Evolutionary conservation across 768 basidiomycete genomes (phyloP).

Genomic region (Pisolithus sp.): DNA sequence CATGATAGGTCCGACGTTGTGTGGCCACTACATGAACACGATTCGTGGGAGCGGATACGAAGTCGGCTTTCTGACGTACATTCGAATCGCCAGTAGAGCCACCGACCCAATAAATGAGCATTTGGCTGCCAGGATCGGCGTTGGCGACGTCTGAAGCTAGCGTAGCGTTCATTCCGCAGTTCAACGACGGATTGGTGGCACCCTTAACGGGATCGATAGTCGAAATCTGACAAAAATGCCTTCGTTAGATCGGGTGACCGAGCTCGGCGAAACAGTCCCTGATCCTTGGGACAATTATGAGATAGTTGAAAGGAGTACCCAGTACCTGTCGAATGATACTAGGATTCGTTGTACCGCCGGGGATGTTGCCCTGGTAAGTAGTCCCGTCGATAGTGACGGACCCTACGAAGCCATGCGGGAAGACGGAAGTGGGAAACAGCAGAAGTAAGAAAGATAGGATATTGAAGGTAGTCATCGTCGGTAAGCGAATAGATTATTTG

Average conservation of each 20-base stretch:
- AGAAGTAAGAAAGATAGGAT: conserved; percentile 6
- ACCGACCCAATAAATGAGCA: conserved; percentile 51
- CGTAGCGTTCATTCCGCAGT: conserved; percentile 53
- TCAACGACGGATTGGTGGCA: conserved; percentile 46
- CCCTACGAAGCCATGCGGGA: conserved; percentile 26
- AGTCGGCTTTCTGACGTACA: conserved; percentile 15
- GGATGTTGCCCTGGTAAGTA: conserved; percentile 22
- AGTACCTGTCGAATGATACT: conserved; percentile 36
- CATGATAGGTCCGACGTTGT: conserved; percentile 62
- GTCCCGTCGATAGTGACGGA: conserved; percentile 26
- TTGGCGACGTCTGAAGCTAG: conserved; percentile 43
- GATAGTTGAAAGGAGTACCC: background rate
- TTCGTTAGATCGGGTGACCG: background rate
- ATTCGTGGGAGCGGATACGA: background rate
- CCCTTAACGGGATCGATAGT: conserved; percentile 50
- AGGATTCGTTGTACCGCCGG: conserved; percentile 28
- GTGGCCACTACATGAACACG: conserved; percentile 35
- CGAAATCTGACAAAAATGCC: conserved; percentile 12
- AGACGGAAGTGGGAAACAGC: conserved; percentile 16
- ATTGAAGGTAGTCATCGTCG: conserved; percentile 12
- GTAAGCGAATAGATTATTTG: background rate
- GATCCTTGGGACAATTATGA: no score
- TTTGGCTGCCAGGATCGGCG: conserved; percentile 51
- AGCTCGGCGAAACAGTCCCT: background rate
- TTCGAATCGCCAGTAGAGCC: conserved; percentile 31